Evolutionary conservation across 2,329 filamentous ascomycete species (phyloP).

Genomic region (Ascochyta fabae): DNA sequence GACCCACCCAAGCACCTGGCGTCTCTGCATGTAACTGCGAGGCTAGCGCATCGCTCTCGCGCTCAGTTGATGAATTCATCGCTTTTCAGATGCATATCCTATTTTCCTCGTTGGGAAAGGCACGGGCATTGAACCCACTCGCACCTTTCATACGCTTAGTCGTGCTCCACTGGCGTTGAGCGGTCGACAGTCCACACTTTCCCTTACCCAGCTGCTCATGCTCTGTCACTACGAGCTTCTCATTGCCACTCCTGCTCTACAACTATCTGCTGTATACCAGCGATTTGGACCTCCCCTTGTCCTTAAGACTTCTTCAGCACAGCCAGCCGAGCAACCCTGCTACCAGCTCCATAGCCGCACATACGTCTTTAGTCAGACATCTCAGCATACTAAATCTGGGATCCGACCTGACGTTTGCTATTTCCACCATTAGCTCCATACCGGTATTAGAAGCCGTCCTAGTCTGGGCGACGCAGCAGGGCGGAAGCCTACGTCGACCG

Average conservation of each 20-base stretch:
- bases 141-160: slow-evolving; percentile 31
- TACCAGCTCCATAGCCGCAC: slow-evolving; percentile 38
- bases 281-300: slow-evolving; percentile 19
- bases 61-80: slow-evolving; percentile 45
- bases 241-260: slow-evolving; percentile 18
- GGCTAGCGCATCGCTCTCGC: slow-evolving; percentile 41
- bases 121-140: slow-evolving; percentile 31
- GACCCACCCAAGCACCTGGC: slow-evolving; percentile 37
- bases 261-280: slow-evolving; percentile 19
- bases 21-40: slow-evolving; percentile 31
- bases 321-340: slow-evolving; percentile 26
- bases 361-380: slow-evolving; percentile 31
- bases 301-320: slow-evolving; percentile 22
- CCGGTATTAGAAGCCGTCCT: slow-evolving; percentile 25
- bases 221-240: slow-evolving; percentile 13
- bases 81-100: slow-evolving; percentile 44
- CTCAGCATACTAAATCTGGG: slow-evolving; percentile 27
- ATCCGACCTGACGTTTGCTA: slow-evolving; percentile 29
- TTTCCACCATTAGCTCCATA: slow-evolving; percentile 29
- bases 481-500: slow-evolving; percentile 25
- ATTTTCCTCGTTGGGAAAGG: slow-evolving; percentile 38
- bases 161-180: slow-evolving; percentile 23
- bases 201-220: slow-evolving; percentile 1
- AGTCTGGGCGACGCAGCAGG: slow-evolving; percentile 22
- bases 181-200: slow-evolving; percentile 11